Conservation (phyloP, 116 monocot genomes). For the Cymodocea nodosa region DNA sequence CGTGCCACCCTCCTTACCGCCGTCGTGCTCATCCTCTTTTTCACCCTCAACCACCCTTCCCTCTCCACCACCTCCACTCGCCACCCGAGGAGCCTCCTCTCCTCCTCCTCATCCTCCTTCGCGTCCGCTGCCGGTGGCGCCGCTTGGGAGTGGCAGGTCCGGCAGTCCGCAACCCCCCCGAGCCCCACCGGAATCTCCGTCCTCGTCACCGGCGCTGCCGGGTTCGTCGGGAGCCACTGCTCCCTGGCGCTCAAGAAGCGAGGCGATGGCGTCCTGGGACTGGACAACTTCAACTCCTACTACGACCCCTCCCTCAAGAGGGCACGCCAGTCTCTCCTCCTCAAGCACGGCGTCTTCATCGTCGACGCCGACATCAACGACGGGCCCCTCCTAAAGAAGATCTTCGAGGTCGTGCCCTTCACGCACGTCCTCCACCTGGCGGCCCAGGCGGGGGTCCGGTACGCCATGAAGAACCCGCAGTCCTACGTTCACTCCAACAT, state of each 20-base stretch:
- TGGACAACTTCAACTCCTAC: slow-evolving; percentile 76
- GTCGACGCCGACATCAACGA: slow-evolving; percentile 57
- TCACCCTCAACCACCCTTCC: slow-evolving; percentile 26
- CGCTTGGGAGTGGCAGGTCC: slow-evolving; percentile 17
- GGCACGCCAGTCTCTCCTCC: slow-evolving; percentile 32
- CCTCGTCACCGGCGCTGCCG: slow-evolving; percentile 65
- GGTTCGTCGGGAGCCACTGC: slow-evolving; percentile 60
- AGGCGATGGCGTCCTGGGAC: slow-evolving; percentile 61
- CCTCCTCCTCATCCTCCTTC: neutral
- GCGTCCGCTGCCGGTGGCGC: slow-evolving; percentile 3
- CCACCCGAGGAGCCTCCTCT: slow-evolving; percentile 16
- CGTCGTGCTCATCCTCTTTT: slow-evolving; percentile 21
- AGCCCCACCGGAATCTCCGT: slow-evolving; percentile 23
- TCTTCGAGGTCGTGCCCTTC: slow-evolving; percentile 48
- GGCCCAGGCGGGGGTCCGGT: slow-evolving; percentile 58
- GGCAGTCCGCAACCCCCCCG: slow-evolving; percentile 17
- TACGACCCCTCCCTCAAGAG: slow-evolving; percentile 61
- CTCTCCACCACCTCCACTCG: neutral
- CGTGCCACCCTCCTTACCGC: slow-evolving; percentile 24
- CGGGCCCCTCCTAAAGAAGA: slow-evolving; percentile 26
- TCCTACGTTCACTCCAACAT: slow-evolving; percentile 55
- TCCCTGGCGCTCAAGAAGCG: slow-evolving; percentile 46
- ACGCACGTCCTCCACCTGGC: slow-evolving; percentile 66
- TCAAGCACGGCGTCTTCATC: slow-evolving; percentile 19
- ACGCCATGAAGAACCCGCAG: slow-evolving; percentile 43